A percentile compares a stretch with the other conserved stretches of the same genome.
Conservation (phyloP, 805 yeast species). For the Sugiyamaella marilandica region DNA sequence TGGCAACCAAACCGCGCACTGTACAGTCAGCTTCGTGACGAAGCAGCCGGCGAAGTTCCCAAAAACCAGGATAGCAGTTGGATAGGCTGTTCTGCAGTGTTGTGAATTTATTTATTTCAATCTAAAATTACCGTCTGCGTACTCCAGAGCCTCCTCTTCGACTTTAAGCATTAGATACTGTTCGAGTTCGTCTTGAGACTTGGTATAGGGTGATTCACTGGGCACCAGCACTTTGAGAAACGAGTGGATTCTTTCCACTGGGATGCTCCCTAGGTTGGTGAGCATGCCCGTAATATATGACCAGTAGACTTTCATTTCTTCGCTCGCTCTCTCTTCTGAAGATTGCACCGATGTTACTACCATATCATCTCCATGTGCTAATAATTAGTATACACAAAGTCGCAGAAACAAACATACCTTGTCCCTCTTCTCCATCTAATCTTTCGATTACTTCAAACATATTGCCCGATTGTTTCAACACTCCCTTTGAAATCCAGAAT, state of each 20-base stretch:
- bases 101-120: constrained; percentile 21
- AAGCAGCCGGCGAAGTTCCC: background rate
- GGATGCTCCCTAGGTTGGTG: constrained; percentile 49
- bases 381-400: constrained; percentile 3
- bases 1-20: constrained; percentile 9
- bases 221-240: constrained; percentile 55
- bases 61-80: background rate
- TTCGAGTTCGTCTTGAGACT: constrained; percentile 40
- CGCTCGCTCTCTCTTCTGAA: constrained; percentile 29
- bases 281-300: constrained; percentile 54
- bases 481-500: constrained; percentile 63
- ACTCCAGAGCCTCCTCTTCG: constrained; percentile 40
- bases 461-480: constrained; percentile 41
- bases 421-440: constrained; percentile 20
- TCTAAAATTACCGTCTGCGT: constrained; percentile 35
- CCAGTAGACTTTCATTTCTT: constrained; percentile 39
- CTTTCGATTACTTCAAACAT: constrained; percentile 41
- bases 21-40: background rate
- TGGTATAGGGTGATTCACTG: constrained; percentile 40
- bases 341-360: constrained; percentile 21
- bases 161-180: constrained; percentile 40
- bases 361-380: constrained; percentile 13
- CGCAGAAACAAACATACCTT: background rate
- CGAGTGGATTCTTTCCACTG: constrained; percentile 46
- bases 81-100: background rate